These are phyloP conservation scores for Mortierella sp. DNA, from an alignment of 371 early-diverging fungal species.

Conservation along the genomic window DNA sequence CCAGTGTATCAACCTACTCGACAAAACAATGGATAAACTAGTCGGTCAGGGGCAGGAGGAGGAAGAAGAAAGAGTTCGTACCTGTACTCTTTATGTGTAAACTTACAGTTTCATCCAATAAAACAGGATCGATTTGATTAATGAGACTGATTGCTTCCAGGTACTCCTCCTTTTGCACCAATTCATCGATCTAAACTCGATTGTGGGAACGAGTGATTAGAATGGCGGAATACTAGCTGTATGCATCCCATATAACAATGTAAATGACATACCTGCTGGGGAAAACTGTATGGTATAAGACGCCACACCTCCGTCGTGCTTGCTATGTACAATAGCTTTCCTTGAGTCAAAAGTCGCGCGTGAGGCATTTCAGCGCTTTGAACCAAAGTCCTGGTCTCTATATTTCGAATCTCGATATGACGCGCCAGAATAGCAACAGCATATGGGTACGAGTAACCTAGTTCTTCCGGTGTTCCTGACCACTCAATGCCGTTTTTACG, in stretches of 20 bases:
- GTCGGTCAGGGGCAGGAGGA: background rate
- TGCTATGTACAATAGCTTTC: conserved; percentile 84
- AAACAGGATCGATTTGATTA: conserved; percentile 87
- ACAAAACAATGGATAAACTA: background rate
- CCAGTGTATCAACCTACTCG: conserved; percentile 62
- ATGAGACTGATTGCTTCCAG: conserved; percentile 90
- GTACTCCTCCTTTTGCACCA: conserved; percentile 82
- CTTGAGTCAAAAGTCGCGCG: conserved; percentile 72
- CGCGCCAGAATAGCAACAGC: conserved; percentile 77
- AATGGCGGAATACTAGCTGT: background rate
- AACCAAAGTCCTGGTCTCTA: conserved; percentile 84
- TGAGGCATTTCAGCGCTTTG: conserved; percentile 80
- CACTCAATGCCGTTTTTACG: conserved; percentile 81
- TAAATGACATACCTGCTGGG: conserved; percentile 77
- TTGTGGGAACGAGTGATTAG: background rate
- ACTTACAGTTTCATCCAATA: conserved; percentile 82
- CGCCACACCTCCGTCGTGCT: conserved; percentile 87
- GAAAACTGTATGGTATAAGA: conserved; percentile 87
- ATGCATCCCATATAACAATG: background rate
- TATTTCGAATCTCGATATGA: conserved; percentile 88
- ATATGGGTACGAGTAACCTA: conserved; percentile 83
- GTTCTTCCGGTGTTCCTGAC: conserved; percentile 79
- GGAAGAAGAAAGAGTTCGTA: background rate
- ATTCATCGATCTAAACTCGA: conserved; percentile 72
- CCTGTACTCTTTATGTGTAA: background rate